These are phyloP conservation scores for Triticum aestivum DNA, from an alignment of 176 grass and related monocot genomes.

Conservation along the genomic window IWGSC_CS_RefSeq_v2.1 NC_057814.1:418991541-418992040, in stretches of 20 bases:
- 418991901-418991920: slow-evolving; percentile 14
- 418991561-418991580: neutral
- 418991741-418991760: slow-evolving; percentile 15
- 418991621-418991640: neutral
- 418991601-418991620: neutral
- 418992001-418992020: slow-evolving; percentile 16
- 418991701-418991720: slow-evolving; percentile 18
- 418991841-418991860: slow-evolving; percentile 13
- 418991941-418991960: neutral
- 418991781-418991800: neutral
- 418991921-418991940: neutral
- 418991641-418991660: slow-evolving; percentile 23
- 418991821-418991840: slow-evolving; percentile 20
- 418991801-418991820: neutral
- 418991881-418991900: neutral
- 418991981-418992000: neutral
- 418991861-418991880: neutral
- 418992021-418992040: slow-evolving; percentile 25
- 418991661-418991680: slow-evolving; percentile 7
- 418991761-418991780: neutral
- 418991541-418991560: neutral
- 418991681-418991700: neutral
- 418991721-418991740: slow-evolving; percentile 6
- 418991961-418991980: neutral
- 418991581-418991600: neutral